These are phyloP conservation scores for Talaromyces sp. DNA, from an alignment of 2,329 filamentous ascomycete species.

Conservation along the genomic window DNA sequence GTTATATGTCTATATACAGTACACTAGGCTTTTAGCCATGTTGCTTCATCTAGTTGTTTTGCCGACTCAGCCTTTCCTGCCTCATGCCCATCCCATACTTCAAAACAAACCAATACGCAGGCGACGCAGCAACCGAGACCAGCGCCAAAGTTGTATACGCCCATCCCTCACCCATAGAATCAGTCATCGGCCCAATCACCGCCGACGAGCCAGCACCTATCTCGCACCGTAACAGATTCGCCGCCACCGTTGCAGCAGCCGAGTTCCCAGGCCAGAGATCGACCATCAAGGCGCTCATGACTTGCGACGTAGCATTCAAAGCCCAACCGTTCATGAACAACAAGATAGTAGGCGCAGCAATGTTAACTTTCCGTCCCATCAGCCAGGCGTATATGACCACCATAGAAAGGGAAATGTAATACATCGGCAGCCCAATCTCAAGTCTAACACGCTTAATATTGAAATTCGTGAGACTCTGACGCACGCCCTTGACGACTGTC, in stretches of 20 bases:
- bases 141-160: background rate
- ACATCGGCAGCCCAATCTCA: slow-evolving; percentile 35
- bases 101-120: background rate
- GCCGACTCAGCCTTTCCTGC: background rate
- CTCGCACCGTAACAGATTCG: slow-evolving; percentile 43
- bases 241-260: slow-evolving; percentile 42
- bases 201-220: slow-evolving; percentile 43
- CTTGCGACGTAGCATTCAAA: slow-evolving; percentile 24
- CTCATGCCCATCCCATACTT: background rate
- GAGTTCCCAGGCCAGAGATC: slow-evolving; percentile 30
- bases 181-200: slow-evolving; percentile 40
- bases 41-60: background rate
- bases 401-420: background rate
- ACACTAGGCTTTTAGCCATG: background rate
- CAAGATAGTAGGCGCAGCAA: slow-evolving; percentile 36
- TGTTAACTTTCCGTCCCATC: slow-evolving; percentile 30
- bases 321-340: slow-evolving; percentile 38
- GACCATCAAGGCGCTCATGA: background rate
- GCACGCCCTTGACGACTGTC: slow-evolving; percentile 31
- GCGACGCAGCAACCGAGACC: slow-evolving; percentile 2
- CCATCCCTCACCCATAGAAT: slow-evolving; percentile 29
- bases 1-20: background rate
- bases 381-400: slow-evolving; percentile 43
- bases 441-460: slow-evolving; percentile 44
- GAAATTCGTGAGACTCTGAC: slow-evolving; percentile 37